A percentile compares a stretch with the other conserved stretches of the same genome.
These are phyloP conservation scores for Penicillium riverlandense DNA, from an alignment of 495 filamentous ascomycete species.

Conservation along the genomic window DNA sequence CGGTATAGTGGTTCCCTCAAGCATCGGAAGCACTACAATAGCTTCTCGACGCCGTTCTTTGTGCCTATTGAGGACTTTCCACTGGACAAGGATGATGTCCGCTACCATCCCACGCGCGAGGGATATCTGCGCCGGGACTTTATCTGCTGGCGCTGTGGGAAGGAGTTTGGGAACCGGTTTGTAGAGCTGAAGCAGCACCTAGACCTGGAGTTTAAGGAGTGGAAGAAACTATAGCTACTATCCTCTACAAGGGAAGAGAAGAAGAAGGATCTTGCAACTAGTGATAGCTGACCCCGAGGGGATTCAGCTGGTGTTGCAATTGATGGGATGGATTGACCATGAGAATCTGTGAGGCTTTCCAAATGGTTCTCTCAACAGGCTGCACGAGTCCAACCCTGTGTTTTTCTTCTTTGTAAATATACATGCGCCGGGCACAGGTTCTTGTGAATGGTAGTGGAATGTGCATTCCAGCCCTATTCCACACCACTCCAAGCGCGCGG, in stretches of 20 bases:
- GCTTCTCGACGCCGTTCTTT: slow-evolving; percentile 84
- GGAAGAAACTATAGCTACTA: slow-evolving; percentile 57
- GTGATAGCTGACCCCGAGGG: no score
- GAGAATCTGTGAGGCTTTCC: slow-evolving; percentile 1
- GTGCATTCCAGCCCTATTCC: slow-evolving; percentile 23
- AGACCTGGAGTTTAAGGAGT: slow-evolving; percentile 69
- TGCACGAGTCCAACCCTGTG: neutral
- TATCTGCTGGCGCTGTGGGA: slow-evolving; percentile 80
- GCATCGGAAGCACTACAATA: slow-evolving; percentile 86
- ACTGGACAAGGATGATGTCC: slow-evolving; percentile 50
- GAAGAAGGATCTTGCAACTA: no score
- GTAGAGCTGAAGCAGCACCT: slow-evolving; percentile 72
- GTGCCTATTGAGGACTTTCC: slow-evolving; percentile 77
- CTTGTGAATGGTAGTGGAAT: slow-evolving; percentile 3
- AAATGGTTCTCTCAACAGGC: slow-evolving; percentile 1
- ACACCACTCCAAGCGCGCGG: no score
- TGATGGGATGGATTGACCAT: no score
- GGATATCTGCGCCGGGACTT: slow-evolving; percentile 57
- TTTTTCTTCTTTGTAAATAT: slow-evolving; percentile 20
- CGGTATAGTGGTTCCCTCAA: slow-evolving; percentile 61
- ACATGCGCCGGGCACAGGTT: slow-evolving; percentile 21
- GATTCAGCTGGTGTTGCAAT: no score
- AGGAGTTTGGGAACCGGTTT: slow-evolving; percentile 66
- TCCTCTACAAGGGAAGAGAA: neutral
- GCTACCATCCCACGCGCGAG: slow-evolving; percentile 46